Percentiles rank a stretch among this genome's conserved stretches.
Evolutionary conservation across 164 flowering plant species (phyloP).

Genomic region (Aristolochia contorta): DNA sequence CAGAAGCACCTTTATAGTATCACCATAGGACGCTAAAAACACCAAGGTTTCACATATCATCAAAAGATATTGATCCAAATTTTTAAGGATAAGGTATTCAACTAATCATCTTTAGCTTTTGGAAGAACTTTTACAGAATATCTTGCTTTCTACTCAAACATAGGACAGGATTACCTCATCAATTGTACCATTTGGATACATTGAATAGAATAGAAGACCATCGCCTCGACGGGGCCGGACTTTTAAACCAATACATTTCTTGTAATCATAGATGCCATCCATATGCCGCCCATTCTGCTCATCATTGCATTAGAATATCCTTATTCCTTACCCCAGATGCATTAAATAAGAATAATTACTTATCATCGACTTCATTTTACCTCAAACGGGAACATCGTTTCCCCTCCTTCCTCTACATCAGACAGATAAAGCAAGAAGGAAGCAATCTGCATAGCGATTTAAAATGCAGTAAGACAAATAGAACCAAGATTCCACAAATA

Average conservation of each 20-base stretch:
- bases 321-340: no score
- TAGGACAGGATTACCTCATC: slow-evolving; percentile 42
- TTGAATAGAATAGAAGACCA: slow-evolving; percentile 78
- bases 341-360: no score
- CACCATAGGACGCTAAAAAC: no score
- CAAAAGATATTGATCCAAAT: no score
- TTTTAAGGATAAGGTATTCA: no score
- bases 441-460: slow-evolving; percentile 18
- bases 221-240: slow-evolving; percentile 90
- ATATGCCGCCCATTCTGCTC: slow-evolving; percentile 56
- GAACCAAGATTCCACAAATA: no score
- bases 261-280: slow-evolving; percentile 49
- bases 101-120: no score
- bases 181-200: slow-evolving; percentile 76
- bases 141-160: background rate
- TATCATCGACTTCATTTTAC: background rate
- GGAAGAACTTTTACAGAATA: no score
- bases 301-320: slow-evolving; percentile 1
- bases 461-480: no score
- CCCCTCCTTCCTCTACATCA: slow-evolving; percentile 13
- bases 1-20: no score
- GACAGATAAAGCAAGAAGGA: slow-evolving; percentile 14
- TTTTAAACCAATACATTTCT: slow-evolving; percentile 68
- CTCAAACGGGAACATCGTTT: slow-evolving; percentile 15
- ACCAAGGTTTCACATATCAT: no score